Evolutionary conservation across 2,329 filamentous ascomycete species (phyloP), one percentile per base, ranked within the genome.

Genomic region (Exserohilum turcica): DNA sequence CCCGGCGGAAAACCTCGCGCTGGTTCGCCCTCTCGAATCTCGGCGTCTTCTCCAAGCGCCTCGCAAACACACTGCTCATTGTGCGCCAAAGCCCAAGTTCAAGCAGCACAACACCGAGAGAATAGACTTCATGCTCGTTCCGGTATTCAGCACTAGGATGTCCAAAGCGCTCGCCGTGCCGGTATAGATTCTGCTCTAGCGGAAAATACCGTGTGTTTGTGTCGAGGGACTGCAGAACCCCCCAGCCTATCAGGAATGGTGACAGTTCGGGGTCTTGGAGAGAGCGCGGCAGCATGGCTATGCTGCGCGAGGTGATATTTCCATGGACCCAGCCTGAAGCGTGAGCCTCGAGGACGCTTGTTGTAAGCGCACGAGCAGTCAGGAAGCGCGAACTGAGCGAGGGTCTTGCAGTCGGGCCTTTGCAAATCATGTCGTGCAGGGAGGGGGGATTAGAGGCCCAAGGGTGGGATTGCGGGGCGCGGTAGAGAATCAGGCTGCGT

Each of bases 121-220:
- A 81, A 61, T 84, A 84, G 6, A 84, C 78, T 48, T 84, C 82
- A 59, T 84, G 81, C 46, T 81, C 77, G 10, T 48, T 48, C 9
- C 18, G 75, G 81, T 82, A 3, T 56, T 68, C 56, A 79, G 83
- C 0, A 56, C 73, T 65, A 2, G 74, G 68, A 2, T 58, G 54
- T 0, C 81, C 80, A 55, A 82, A 80, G 0, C 81, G 74, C 0
- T 60, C 56, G 0, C 79, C 79, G 54, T 84, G 81, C 0, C 77
- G 76, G 56, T 84, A 84, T 0, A 84, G 43, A 44, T 84, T 79
- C 10, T 44, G 53, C 40, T 61, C 60, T 6, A 60, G 42, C 0
- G 54, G 24, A n/a, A 54, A 52, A 12, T 49, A 31, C 12, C 19
- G 53, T 5, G 18, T 35, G 12, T 4, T 4, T 24, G 21, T 24